These are phyloP conservation scores for Grammothele lineata DNA, from an alignment of 768 basidiomycete species.

Conservation along the genomic window DNA sequence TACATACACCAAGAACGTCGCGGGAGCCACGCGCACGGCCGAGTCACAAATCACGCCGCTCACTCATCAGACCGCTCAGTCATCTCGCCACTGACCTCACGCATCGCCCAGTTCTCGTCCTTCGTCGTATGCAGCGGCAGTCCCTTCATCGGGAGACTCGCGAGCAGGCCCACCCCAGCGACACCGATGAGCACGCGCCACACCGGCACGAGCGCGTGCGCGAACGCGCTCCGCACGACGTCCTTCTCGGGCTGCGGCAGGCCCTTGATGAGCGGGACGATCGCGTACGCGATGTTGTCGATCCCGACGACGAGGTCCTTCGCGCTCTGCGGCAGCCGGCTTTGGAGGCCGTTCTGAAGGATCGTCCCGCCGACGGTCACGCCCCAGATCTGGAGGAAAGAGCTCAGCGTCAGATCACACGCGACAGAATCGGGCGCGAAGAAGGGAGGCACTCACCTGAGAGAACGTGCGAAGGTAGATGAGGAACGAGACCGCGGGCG, in stretches of 20 bases:
- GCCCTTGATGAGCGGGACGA: slow-evolving; percentile 27
- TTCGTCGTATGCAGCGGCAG: neutral
- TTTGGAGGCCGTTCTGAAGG: slow-evolving; percentile 35
- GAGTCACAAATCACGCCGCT: too few species aligned
- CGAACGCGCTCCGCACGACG: slow-evolving; percentile 29
- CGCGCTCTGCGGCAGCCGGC: slow-evolving; percentile 26
- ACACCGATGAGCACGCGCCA: slow-evolving; percentile 26
- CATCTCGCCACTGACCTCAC: too few species aligned
- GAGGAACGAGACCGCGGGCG: slow-evolving; percentile 32
- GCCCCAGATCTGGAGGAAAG: slow-evolving; percentile 22
- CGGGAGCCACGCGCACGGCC: too few species aligned
- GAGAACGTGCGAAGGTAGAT: slow-evolving; percentile 13
- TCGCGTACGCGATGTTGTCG: slow-evolving; percentile 22
- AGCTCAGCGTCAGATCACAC: too few species aligned
- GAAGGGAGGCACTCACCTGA: neutral
- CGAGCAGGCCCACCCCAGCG: neutral
- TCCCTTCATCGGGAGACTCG: neutral
- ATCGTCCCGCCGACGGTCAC: slow-evolving; percentile 33
- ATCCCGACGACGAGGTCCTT: slow-evolving; percentile 23
- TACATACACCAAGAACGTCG: too few species aligned
- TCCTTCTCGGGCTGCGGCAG: slow-evolving; percentile 20
- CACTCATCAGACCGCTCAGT: too few species aligned
- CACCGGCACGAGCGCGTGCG: slow-evolving; percentile 23
- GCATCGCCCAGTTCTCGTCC: neutral
- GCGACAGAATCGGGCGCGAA: too few species aligned